These are phyloP conservation scores for Phytophthora idaei DNA, from an alignment of 352 stramenopile species.

Conservation along the genomic window DNA sequence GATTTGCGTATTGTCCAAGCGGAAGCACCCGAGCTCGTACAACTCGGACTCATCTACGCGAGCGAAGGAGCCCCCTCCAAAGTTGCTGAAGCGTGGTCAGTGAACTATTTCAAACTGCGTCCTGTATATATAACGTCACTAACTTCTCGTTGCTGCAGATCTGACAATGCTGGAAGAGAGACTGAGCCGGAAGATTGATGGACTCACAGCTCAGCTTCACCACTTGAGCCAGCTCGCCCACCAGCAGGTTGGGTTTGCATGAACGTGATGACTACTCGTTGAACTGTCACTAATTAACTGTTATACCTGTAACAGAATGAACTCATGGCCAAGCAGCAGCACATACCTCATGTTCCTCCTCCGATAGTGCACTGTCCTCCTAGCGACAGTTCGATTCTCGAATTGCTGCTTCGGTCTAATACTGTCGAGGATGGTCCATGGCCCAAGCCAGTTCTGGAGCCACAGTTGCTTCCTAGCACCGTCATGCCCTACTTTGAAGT, in stretches of 20 bases:
- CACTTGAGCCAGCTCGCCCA: slow-evolving; percentile 66
- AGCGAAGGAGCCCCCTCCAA: slow-evolving; percentile 57
- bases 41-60: slow-evolving; percentile 50
- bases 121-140: not conserved
- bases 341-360: slow-evolving; percentile 32
- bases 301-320: slow-evolving; percentile 41
- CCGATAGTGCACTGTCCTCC: slow-evolving; percentile 21
- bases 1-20: slow-evolving; percentile 88
- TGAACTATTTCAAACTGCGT: not conserved
- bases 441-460: slow-evolving; percentile 19
- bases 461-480: slow-evolving; percentile 27
- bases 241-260: slow-evolving; percentile 42
- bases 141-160: slow-evolving; percentile 37
- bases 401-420: slow-evolving; percentile 70
- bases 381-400: slow-evolving; percentile 50
- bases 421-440: slow-evolving; percentile 47
- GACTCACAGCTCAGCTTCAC: slow-evolving; percentile 53
- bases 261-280: not conserved
- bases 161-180: slow-evolving; percentile 66
- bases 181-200: slow-evolving; percentile 57
- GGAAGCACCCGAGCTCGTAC: slow-evolving; percentile 68
- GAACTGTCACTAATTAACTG: slow-evolving; percentile 8
- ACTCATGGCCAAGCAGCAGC: slow-evolving; percentile 47
- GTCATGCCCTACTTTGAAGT: slow-evolving; percentile 57
- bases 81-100: slow-evolving; percentile 68